Evolutionary conservation across 345 rosid genomes (phyloP), one percentile per base, ranked within the genome.

Genomic region (Adansonia digitata): DNA sequence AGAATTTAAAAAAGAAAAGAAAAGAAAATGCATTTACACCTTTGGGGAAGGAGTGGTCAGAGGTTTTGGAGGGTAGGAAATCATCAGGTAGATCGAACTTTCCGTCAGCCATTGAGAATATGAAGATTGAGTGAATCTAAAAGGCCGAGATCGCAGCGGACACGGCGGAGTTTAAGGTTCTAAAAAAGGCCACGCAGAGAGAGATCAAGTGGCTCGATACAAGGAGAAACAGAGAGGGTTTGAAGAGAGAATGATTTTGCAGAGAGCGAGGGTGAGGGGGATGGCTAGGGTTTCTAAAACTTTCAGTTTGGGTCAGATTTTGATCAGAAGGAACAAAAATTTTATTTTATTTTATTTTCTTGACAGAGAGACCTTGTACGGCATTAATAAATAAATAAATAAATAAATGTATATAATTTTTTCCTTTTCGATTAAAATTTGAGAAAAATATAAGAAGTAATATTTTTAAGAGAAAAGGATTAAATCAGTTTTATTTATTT

Each of bases 11-110:
- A 56, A 43, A 8, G 27, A 1, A 11, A 51, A 72, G 1, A 1
- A 48, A 51, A 14, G 5, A 40, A 68, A 59, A 55, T 60, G 69
- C 17, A 60, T 27, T 27, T 26, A 27, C 20, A 73, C 80, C 77
- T 76, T 72, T 80, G 49, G 40, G 8, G 78, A 66, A 74, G 42
- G 75, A 70, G 31, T 22, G 77, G 53, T 80, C 75, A 24, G 48
- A 57, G 67, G 61, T 45, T 51, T 70, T 69, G 69, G 77, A 59
- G 26, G 79, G 70, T 39, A 77, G 24, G 73, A 77, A 72, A 62
- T 81, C 78, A 29, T 77, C 83, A 12, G 83, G 75, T 12, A 81
- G 78, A 48, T 40, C 60, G 65, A 74, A 65, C 61, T 77, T 81
- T 29, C 63, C 57, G 64, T 74, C 76, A 57, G 70, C 76, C 85